phyloP scores from a whole-genome alignment of 139 green algal species.

The Chlorella vulgaris region DNA sequence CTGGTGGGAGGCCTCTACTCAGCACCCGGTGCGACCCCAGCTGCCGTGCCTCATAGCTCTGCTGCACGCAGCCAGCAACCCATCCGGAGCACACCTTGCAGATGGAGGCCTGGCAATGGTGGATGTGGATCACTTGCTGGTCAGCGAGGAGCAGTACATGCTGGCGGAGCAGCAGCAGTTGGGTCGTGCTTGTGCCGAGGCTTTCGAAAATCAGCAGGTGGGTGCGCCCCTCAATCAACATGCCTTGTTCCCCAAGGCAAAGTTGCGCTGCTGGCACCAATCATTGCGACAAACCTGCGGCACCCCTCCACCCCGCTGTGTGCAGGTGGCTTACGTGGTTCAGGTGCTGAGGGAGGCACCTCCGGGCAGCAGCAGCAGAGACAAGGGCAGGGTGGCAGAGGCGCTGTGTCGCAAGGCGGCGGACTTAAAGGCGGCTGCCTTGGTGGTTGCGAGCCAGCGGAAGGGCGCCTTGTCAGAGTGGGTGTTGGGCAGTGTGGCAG shows the following conservation, averaged over 20 bases:
- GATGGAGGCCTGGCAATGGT: constrained; percentile 35
- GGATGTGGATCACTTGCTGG: constrained; percentile 36
- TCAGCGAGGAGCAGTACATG: constrained; percentile 28
- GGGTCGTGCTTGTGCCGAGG: neutral
- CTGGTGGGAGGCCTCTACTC: constrained; percentile 13
- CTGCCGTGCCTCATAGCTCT: neutral
- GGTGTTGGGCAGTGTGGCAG: constrained; percentile 36
- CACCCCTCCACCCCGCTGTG: too few relatives aligned
- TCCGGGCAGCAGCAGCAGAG: neutral
- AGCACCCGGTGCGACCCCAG: constrained; percentile 4
- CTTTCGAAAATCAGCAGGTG: constrained; percentile 5
- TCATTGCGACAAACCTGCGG: too few relatives aligned
- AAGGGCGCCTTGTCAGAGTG: constrained; percentile 31
- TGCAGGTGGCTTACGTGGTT: constrained; percentile 16
- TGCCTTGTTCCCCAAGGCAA: too few relatives aligned
- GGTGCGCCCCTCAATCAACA: too few relatives aligned
- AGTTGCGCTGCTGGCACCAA: too few relatives aligned
- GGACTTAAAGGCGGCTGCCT: constrained; percentile 15
- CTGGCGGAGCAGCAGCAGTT: constrained; percentile 15
- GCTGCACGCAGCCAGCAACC: too few relatives aligned
- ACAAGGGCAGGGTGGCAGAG: constrained; percentile 30
- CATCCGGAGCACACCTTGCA: too few relatives aligned
- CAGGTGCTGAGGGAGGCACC: constrained; percentile 24
- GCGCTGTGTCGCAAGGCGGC: constrained; percentile 31
- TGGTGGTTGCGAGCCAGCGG: constrained; percentile 32